phyloP scores from a whole-genome alignment of 352 stramenopile genomes.

The Pythium myriotylum region DNA sequence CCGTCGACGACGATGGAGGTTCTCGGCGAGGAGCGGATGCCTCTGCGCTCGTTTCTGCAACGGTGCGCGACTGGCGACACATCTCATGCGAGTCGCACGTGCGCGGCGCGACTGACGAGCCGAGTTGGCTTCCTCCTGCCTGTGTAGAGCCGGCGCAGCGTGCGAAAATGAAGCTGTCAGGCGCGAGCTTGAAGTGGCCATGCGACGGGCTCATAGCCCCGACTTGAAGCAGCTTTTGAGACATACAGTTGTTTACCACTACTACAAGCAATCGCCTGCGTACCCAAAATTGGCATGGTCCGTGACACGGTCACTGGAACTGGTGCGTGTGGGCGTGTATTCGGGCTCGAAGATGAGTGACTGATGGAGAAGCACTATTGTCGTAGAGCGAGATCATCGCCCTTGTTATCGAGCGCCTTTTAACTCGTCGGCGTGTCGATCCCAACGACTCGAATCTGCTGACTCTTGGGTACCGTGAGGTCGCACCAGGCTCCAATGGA shows the following conservation, averaged over 20 bases:
- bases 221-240: constrained; percentile 19
- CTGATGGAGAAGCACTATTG: no score
- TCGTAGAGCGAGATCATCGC: constrained; percentile 27
- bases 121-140: neutral
- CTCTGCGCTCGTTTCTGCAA: constrained; percentile 11
- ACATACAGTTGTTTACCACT: constrained; percentile 18
- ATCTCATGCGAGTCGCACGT: neutral
- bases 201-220: neutral
- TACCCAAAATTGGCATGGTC: constrained; percentile 15
- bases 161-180: neutral
- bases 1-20: constrained; percentile 5
- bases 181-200: neutral
- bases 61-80: neutral
- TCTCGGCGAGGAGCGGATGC: constrained; percentile 10
- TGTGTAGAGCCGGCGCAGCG: constrained; percentile 3
- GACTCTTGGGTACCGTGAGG: constrained; percentile 68
- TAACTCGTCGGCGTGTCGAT: constrained; percentile 42
- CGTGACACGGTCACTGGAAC: constrained; percentile 1
- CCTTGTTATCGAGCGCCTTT: constrained; percentile 36
- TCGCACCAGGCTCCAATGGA: constrained; percentile 38
- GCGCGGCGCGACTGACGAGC: neutral
- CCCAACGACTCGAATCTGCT: constrained; percentile 63
- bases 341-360: neutral
- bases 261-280: constrained; percentile 8
- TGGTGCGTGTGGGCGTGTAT: constrained; percentile 12